A percentile compares a stretch with the other conserved stretches of the same genome.
These are phyloP conservation scores for Ziziphus jujuba DNA, from an alignment of 306 rosid genomes.

Conservation along the genomic window DNA sequence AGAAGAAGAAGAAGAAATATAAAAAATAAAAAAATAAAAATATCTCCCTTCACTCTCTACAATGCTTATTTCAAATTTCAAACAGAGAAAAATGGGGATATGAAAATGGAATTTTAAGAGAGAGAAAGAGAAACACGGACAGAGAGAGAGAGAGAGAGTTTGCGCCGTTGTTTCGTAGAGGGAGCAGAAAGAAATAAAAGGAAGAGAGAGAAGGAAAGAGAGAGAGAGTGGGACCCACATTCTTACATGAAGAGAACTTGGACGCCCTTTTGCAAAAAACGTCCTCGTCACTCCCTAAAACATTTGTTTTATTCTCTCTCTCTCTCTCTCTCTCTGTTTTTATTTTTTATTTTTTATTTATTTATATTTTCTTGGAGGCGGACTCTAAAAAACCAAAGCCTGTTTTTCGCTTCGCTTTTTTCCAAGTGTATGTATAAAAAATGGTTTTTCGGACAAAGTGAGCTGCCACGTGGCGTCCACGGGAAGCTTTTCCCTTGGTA, in stretches of 20 bases:
- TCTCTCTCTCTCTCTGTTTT: too few relatives aligned
- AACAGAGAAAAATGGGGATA: not conserved
- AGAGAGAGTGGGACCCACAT: slow-evolving; percentile 50
- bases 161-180: slow-evolving; percentile 72
- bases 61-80: slow-evolving; percentile 12
- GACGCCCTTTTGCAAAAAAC: slow-evolving; percentile 70
- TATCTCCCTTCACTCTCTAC: not conserved
- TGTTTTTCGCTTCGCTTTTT: not conserved
- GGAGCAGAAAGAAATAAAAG: slow-evolving; percentile 18
- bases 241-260: slow-evolving; percentile 93
- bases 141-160: too few relatives aligned
- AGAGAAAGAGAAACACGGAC: slow-evolving; percentile 20
- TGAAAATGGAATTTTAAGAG: slow-evolving; percentile 5
- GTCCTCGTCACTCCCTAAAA: slow-evolving; percentile 60
- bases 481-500: not conserved
- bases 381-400: not conserved
- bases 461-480: not conserved
- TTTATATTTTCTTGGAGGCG: too few relatives aligned
- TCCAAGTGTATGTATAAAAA: not conserved
- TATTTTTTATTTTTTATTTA: too few relatives aligned
- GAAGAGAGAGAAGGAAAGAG: slow-evolving; percentile 15
- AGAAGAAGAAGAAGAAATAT: too few relatives aligned
- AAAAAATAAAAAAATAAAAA: not conserved
- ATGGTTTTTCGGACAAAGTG: not conserved
- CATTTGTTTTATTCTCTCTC: slow-evolving; percentile 39